Conservation (phyloP, 176 grass and related monocot species). For the Coix lacrymajobi region DNA sequence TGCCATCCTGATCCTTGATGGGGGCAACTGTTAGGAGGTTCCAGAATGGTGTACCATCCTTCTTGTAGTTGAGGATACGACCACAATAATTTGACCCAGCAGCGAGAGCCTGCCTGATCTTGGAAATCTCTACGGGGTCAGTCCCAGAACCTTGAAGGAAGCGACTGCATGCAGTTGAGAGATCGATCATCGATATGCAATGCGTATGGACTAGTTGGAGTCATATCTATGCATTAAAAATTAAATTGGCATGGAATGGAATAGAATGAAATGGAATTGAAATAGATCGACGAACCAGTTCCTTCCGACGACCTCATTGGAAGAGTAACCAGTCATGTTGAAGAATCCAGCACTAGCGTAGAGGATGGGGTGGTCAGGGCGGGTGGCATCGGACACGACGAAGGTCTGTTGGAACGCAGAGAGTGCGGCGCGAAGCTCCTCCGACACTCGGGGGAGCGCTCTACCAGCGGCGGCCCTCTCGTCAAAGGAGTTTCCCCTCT, state of each 20-base stretch:
- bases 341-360: slow-evolving; percentile 74
- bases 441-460: slow-evolving; percentile 50
- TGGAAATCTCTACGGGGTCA: slow-evolving; percentile 63
- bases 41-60: slow-evolving; percentile 83
- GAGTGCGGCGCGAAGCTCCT: slow-evolving; percentile 67
- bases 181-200: neutral
- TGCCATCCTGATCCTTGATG: slow-evolving; percentile 90
- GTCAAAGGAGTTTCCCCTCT: slow-evolving; percentile 13
- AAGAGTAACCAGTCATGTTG: slow-evolving; percentile 71
- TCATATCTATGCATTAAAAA: neutral
- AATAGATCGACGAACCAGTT: slow-evolving; percentile 30
- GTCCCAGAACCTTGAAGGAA: slow-evolving; percentile 84
- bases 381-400: slow-evolving; percentile 66
- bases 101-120: slow-evolving; percentile 74
- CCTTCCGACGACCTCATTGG: slow-evolving; percentile 59
- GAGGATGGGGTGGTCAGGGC: slow-evolving; percentile 55
- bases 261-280: neutral
- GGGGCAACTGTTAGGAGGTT: slow-evolving; percentile 89
- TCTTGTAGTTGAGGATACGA: slow-evolving; percentile 93
- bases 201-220: neutral
- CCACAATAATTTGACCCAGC: slow-evolving; percentile 75
- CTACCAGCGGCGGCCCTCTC: neutral
- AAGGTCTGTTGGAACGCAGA: slow-evolving; percentile 81
- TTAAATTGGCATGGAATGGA: neutral
- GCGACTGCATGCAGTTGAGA: slow-evolving; percentile 29